Base-by-base conservation (phyloP, 768 basidiomycete species). In the Mycena rebaudengoi region DNA sequence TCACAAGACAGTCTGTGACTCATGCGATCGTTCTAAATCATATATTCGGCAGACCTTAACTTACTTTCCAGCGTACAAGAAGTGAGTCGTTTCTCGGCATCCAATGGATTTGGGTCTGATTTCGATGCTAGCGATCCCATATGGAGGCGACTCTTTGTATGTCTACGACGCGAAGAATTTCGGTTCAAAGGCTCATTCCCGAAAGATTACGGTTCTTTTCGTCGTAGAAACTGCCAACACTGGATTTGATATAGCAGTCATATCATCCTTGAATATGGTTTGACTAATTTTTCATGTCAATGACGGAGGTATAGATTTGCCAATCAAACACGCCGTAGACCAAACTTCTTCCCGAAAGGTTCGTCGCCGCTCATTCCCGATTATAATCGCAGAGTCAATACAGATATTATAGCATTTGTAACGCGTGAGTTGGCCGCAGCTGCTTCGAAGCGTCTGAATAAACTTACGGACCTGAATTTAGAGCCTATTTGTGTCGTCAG, bases 51-150 rank as follows among this genome's bases (percentile, higher is more conserved):
- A n/a, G n/a, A n/a, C n/a, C n/a, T n/a, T n/a, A n/a, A n/a, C n/a
- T n/a, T n/a, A n/a, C n/a, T n/a, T n/a, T n/a, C n/a, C n/a, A n/a
- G n/a, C n/a, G n/a, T n/a, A n/a, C n/a, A n/a, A n/a, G n/a, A n/a
- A n/a, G n/a, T n/a, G n/a, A n/a, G n/a, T n/a, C n/a, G n/a, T n/a
- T n/a, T n/a, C n/a, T n/a, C n/a, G n/a, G n/a, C n/a, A n/a, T n/a
- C n/a, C n/a, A n/a, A n/a, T n/a, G n/a, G n/a, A n/a, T n/a, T n/a
- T n/a, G n/a, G n/a, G n/a, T n/a, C n/a, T n/a, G n/a, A n/a, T n/a
- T n/a, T n/a, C n/a, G n/a, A n/a, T n/a, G n/a, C n/a, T n/a, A 85
- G 83, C 49, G 83, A 85, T 67, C 70, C 76, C n/a, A 63, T 61
- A 13, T 79, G 78, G 80, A 81, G 83, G 65, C 77, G 78, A 48